These are phyloP conservation scores for Phytophthora citrophthora DNA, from an alignment of 352 stramenopile species.

Conservation along the genomic window DNA sequence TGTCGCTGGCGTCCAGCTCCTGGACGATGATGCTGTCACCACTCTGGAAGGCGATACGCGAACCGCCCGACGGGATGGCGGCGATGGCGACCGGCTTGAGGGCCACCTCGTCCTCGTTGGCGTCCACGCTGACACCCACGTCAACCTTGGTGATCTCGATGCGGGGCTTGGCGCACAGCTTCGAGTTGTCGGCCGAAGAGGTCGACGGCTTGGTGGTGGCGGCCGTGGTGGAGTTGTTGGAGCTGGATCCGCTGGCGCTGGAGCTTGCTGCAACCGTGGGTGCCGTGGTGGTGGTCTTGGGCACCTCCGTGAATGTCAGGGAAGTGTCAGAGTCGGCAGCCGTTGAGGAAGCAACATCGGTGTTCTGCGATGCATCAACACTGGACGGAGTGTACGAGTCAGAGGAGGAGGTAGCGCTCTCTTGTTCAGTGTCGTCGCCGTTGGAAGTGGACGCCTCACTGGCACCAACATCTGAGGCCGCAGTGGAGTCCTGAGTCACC, in stretches of 20 bases:
- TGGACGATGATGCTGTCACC: slow-evolving; percentile 49
- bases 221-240: slow-evolving; percentile 5
- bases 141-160: slow-evolving; percentile 49
- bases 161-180: slow-evolving; percentile 51
- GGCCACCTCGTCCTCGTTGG: slow-evolving; percentile 55
- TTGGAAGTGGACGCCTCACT: neutral
- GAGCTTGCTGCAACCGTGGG: slow-evolving; percentile 4
- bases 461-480: neutral
- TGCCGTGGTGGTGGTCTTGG: slow-evolving; percentile 2
- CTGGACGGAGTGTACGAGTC: neutral
- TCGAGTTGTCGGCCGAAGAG: slow-evolving; percentile 15
- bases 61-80: slow-evolving; percentile 30
- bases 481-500: slow-evolving; percentile 9
- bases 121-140: slow-evolving; percentile 38
- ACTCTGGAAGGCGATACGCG: slow-evolving; percentile 51
- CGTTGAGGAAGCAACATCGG: slow-evolving; percentile 7
- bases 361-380: slow-evolving; percentile 1
- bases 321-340: slow-evolving; percentile 7
- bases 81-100: slow-evolving; percentile 59
- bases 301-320: neutral
- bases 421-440: neutral
- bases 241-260: slow-evolving; percentile 5
- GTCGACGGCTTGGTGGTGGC: slow-evolving; percentile 6
- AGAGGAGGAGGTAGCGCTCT: slow-evolving; percentile 26
- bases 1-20: slow-evolving; percentile 43